Evolutionary conservation across 2,329 filamentous ascomycete genomes (phyloP), one percentile per base, ranked within the genome.

Genomic region (Taxawa tesnikishii): DNA sequence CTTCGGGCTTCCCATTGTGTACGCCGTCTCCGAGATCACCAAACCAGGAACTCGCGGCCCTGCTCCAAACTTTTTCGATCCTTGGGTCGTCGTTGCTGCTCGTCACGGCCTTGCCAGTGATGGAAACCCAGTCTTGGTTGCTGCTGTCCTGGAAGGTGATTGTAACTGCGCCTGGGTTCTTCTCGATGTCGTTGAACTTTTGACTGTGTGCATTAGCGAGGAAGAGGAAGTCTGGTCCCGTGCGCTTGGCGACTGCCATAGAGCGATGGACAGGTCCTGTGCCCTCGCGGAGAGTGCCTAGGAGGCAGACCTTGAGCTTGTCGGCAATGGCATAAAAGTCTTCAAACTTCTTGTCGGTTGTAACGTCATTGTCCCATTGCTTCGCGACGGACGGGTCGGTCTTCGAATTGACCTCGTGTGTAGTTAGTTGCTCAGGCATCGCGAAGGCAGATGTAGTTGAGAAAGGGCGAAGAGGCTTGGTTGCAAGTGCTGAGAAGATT

Each of bases 191-290:
- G 29, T 50, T 42, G 47, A 67, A 63, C 30, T 68, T 68, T 31
- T 54, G 42, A 27, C 55, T 59, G 51, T 67, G 51, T 15, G 43
- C 47, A 52, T 68, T 68, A 45, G 60, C 49, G 28, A 68, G 56
- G 53, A 65, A 67, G 41, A 67, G 56, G 45, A 67, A 63, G 46
- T 68, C 63, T 5, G 63, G 63, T 8, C 65, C 64, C 29, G 44
- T 42, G 32, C 83, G 54, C 77, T 83, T 60, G 32, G 60, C 59
- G 16, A 65, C 45, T 27, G 56, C 62, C 64, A 68, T 68, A 34
- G 60, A 59, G 38, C 64, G 60, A 23, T 54, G 55, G 19, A 63
- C 57, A 11, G 59, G 59, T 48, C 60, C 60, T 21, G 59, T 44
- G 21, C 56, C 56, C 16, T 53, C 47, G 16, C 60, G 50, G 42